A percentile compares a stretch with the other conserved stretches of the same genome.
Evolutionary conservation across 345 rosid genomes (phyloP).

Genomic region (Odontarrhena argentea): DNA sequence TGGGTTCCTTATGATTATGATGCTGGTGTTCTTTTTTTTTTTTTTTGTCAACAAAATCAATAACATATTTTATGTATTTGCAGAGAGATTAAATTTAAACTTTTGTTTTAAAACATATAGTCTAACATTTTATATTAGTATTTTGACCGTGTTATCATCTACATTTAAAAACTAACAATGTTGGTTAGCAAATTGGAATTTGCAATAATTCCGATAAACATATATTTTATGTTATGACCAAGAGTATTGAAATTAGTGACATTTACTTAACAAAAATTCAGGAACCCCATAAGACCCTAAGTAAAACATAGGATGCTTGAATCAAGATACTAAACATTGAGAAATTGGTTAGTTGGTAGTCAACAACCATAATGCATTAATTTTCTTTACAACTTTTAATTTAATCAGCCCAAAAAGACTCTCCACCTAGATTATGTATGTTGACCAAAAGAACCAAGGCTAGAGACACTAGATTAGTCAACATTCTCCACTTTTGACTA

Average conservation of each 20-base stretch:
- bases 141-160: too few relatives aligned
- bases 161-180: too few relatives aligned
- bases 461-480: not conserved
- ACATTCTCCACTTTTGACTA: constrained; percentile 19
- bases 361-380: constrained; percentile 19
- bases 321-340: constrained; percentile 15
- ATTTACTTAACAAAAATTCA: constrained; percentile 5
- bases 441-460: too few relatives aligned
- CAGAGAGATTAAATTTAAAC: too few relatives aligned
- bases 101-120: too few relatives aligned
- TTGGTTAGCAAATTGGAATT: too few relatives aligned
- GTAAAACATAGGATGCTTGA: constrained; percentile 1
- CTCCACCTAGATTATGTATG: too few relatives aligned
- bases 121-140: too few relatives aligned
- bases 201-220: not conserved
- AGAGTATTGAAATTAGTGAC: not conserved
- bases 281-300: not conserved
- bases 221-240: too few relatives aligned
- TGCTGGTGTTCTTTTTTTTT: not conserved
- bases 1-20: constrained; percentile 9
- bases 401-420: constrained; percentile 1
- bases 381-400: not conserved
- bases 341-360: constrained; percentile 1
- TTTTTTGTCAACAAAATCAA: too few relatives aligned
- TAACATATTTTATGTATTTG: too few relatives aligned